A percentile compares a stretch with the other conserved stretches of the same genome.
phyloP scores from a whole-genome alignment of 2,329 filamentous ascomycete genomes.

The Aphanoascus verrucosus region DNA sequence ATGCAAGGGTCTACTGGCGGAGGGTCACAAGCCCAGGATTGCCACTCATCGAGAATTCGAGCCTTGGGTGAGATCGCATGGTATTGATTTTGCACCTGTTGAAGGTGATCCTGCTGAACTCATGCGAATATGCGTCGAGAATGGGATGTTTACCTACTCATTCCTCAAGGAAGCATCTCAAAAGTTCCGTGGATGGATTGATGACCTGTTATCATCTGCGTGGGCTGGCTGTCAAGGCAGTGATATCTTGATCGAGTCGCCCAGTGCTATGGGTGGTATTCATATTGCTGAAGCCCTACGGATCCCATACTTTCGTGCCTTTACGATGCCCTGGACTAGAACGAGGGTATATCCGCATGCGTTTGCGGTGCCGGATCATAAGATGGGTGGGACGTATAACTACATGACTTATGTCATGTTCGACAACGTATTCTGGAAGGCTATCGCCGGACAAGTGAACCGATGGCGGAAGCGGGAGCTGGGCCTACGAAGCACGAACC shows the following conservation, averaged over 20 bases:
- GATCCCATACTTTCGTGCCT: constrained; percentile 93
- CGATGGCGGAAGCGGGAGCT: constrained; percentile 77
- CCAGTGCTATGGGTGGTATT: constrained; percentile 93
- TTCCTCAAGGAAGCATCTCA: constrained; percentile 79
- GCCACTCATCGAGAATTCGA: constrained; percentile 88
- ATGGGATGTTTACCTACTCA: constrained; percentile 89
- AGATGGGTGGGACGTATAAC: constrained; percentile 92
- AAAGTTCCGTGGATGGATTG: constrained; percentile 90
- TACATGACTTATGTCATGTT: constrained; percentile 93
- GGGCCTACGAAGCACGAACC: constrained; percentile 63
- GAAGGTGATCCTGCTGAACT: constrained; percentile 87
- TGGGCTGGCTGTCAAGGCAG: constrained; percentile 76
- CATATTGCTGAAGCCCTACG: constrained; percentile 88
- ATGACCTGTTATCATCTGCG: constrained; percentile 70
- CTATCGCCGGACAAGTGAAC: constrained; percentile 83
- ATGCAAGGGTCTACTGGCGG: constrained; percentile 77
- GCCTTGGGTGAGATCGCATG: constrained; percentile 79
- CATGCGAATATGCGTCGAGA: constrained; percentile 92
- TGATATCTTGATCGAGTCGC: constrained; percentile 87
- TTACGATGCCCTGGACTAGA: constrained; percentile 97
- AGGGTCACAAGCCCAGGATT: constrained; percentile 78
- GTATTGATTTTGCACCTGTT: constrained; percentile 81
- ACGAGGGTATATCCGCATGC: constrained; percentile 94
- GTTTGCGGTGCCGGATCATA: constrained; percentile 83
- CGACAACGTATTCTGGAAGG: constrained; percentile 93